Percentiles rank a stretch among this genome's conserved stretches.
These are phyloP conservation scores for Cytidiella melzeri DNA, from an alignment of 768 basidiomycete genomes.

Conservation along the genomic window DNA sequence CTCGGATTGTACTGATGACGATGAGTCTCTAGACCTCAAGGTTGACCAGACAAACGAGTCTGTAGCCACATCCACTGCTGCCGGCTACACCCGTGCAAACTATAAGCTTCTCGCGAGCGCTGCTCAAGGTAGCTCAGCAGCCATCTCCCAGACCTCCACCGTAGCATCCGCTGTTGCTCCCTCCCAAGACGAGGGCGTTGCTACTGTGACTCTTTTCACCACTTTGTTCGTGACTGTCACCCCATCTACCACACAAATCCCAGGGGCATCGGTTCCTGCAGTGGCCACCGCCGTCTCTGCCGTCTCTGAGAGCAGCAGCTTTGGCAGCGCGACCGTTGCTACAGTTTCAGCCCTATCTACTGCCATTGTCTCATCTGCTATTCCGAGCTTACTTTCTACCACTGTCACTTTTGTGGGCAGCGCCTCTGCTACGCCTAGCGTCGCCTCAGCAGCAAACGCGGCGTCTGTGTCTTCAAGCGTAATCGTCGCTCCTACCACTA, in stretches of 20 bases:
- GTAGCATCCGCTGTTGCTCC: neutral
- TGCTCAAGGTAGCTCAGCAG: neutral
- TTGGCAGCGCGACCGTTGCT: conserved; percentile 4
- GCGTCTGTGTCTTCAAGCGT: neutral
- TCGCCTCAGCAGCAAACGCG: neutral
- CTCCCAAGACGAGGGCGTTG: conserved; percentile 1
- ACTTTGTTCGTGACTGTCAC: conserved; percentile 9
- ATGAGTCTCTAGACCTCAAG: neutral
- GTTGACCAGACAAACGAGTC: neutral
- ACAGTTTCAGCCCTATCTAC: neutral
- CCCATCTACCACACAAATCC: neutral
- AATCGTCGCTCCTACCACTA: neutral
- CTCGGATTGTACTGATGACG: no score
- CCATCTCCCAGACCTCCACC: neutral
- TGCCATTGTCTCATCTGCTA: neutral
- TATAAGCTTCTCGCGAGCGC: neutral
- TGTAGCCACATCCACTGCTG: neutral
- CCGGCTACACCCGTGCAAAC: neutral
- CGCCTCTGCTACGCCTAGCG: neutral
- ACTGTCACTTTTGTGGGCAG: neutral
- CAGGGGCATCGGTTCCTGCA: neutral
- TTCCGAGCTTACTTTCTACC: neutral
- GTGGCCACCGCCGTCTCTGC: neutral
- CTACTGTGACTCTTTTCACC: conserved; percentile 8
- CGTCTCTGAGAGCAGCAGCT: neutral